Evolutionary conservation across 108 stramenopile species (phyloP).

Genomic region (Nitzschia sp.): DNA sequence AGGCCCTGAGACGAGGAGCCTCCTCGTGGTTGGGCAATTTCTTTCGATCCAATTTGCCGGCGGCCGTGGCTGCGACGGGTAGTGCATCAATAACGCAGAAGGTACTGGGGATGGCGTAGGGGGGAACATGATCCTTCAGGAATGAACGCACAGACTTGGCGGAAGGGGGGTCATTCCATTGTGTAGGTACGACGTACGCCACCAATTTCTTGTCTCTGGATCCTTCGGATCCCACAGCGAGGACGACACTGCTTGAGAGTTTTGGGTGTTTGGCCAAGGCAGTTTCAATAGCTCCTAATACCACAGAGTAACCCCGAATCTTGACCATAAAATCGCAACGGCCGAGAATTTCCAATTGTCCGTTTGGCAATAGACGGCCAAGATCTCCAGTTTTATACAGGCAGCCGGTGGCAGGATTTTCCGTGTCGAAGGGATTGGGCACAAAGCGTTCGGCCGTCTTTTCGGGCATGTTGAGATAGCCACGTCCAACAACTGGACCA

Average conservation of each 20-base stretch:
- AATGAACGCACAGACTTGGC: conserved; percentile 46
- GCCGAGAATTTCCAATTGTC: conserved; percentile 71
- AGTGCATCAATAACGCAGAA: conserved; percentile 67
- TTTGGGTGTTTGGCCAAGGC: conserved; percentile 48
- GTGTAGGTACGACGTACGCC: conserved; percentile 65
- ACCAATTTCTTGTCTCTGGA: conserved; percentile 72
- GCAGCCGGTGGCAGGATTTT: conserved; percentile 15
- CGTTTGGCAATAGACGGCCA: conserved; percentile 61
- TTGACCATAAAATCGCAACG: conserved; percentile 85
- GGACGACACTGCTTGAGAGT: conserved; percentile 59
- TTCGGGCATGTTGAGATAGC: conserved; percentile 76
- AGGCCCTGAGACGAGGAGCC: conserved; percentile 34
- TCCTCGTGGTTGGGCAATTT: conserved; percentile 42
- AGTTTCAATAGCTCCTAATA: conserved; percentile 68
- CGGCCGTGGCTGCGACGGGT: conserved; percentile 58
- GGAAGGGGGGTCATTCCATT: conserved; percentile 46
- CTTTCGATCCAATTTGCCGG: conserved; percentile 70
- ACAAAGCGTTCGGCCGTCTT: conserved; percentile 70
- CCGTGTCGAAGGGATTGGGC: conserved; percentile 27
- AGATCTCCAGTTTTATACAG: conserved; percentile 78
- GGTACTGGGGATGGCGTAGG: conserved; percentile 61
- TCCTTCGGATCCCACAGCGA: conserved; percentile 74
- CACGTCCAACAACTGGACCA: conserved; percentile 69
- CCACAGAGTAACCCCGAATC: conserved; percentile 83
- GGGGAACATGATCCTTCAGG: conserved; percentile 59